A percentile compares a stretch with the other conserved stretches of the same genome.
Conservation (phyloP, 2,329 filamentous ascomycete genomes). For the Seiridium cupressi region DNA sequence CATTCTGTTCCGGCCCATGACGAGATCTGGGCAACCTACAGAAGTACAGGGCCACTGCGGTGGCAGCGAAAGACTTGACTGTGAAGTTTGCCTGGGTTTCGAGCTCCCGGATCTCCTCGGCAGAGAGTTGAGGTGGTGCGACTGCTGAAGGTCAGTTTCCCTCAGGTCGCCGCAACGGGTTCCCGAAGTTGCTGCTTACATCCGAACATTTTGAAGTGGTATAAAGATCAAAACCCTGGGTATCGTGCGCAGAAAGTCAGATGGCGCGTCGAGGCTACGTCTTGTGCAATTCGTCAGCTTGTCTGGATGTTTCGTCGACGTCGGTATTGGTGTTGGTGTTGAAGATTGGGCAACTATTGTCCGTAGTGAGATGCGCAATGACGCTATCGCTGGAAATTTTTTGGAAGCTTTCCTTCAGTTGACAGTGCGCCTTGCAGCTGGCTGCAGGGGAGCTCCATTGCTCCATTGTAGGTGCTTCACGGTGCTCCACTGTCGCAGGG, state of each 20-base stretch:
- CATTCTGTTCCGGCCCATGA: background rate
- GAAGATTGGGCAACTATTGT: background rate
- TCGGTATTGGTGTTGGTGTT: background rate
- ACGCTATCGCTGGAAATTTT: conserved; percentile 8
- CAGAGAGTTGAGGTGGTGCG: conserved; percentile 61
- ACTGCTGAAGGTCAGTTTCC: background rate
- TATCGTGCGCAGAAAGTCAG: too few relatives aligned
- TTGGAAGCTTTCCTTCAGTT: background rate
- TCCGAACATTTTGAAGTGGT: conserved; percentile 55
- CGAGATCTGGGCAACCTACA: conserved; percentile 53
- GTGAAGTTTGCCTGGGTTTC: conserved; percentile 67
- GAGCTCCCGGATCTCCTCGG: conserved; percentile 67
- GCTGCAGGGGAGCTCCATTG: background rate
- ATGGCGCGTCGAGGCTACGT: too few relatives aligned
- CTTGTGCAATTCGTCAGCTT: background rate
- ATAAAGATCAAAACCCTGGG: too few relatives aligned
- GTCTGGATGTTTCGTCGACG: background rate
- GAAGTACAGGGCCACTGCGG: conserved; percentile 69
- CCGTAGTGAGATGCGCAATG: background rate
- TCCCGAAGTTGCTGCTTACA: conserved; percentile 38
- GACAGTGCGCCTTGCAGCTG: background rate
- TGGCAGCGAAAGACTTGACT: conserved; percentile 64
- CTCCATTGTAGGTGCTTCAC: too few relatives aligned
- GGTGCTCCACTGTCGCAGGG: too few relatives aligned
- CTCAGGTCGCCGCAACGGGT: background rate